Evolutionary conservation across 345 rosid species (phyloP), one percentile per base, ranked within the genome.

Genomic region (Cochlearia excelsa): DNA sequence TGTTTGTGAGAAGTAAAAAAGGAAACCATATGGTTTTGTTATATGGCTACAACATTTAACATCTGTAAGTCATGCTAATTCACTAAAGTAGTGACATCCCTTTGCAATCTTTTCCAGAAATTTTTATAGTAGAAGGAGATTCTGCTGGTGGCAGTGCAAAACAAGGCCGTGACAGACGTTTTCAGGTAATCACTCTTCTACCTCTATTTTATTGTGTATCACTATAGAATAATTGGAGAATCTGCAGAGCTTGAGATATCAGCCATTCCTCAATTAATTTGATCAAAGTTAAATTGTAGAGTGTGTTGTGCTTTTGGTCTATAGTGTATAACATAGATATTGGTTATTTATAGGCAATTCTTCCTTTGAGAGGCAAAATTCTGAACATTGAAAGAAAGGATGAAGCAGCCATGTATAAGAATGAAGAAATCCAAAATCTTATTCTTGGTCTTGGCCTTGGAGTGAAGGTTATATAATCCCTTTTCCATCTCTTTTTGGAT

Each of bases 131-230:
- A 4, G 99, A 93, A 75, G 99, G 99, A 48, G 97, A 93, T 75
- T 93, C 99, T 39, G 99, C 99, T 45, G 99, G 99, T 45, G 97
- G 97, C 66, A 93, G 99, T 80, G 99, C 99, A 60, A 93, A 93
- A 76, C 99, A 90, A 62, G 99, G 99, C 56, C 96, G 99, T 54
- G 97, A 93, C 75, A 81, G 99, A 70, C 84, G 95, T 34, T 90
- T 90, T 75, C 99, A 93, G 99, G 99, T 89, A 70, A 77, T 55
- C 30, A 46, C 23, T 4, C 46, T 35, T 65, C 27, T 54, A 51
- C 62, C 46, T 54, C 48, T 70, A 7, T 41, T 49, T 66, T 6
- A 33, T 23, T 4, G 56, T 56, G 62, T 16, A 16, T 30, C 16
- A 4, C 38, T 26, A 50, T 47, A 53, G 11, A 59, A 27, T 43